Conservation (phyloP, 2,329 filamentous ascomycete species). For the Fusarium tupiense region DNA sequence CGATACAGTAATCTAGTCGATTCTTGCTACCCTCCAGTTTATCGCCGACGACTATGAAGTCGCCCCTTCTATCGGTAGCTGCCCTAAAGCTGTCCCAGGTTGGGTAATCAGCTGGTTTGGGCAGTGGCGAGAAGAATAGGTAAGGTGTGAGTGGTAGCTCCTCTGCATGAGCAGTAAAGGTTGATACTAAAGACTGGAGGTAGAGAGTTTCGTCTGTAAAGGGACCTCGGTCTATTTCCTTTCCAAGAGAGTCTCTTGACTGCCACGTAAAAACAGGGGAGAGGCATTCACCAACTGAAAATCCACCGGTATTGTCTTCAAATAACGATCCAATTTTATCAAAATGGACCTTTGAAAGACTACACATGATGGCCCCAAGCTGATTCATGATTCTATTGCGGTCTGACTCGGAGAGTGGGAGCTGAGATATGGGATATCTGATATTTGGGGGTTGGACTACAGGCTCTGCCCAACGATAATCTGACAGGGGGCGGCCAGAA, state of each 20-base stretch:
- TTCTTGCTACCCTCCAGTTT: background rate
- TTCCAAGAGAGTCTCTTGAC: background rate
- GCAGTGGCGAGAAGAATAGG: background rate
- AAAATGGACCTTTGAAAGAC: background rate
- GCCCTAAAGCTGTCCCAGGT: background rate
- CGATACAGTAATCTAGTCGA: background rate
- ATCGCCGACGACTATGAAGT: background rate
- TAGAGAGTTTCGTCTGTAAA: accelerated
- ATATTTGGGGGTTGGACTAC: background rate
- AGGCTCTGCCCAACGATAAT: slow-evolving; percentile 29
- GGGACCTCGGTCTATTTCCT: background rate
- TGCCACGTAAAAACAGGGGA: background rate
- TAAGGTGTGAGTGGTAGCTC: background rate
- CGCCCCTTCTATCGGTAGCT: background rate
- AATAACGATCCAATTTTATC: background rate
- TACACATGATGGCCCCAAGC: background rate
- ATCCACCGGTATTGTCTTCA: background rate
- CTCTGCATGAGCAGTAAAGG: background rate
- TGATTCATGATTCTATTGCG: accelerated
- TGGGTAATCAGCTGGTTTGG: background rate
- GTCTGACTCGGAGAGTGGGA: accelerated
- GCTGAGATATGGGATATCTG: background rate
- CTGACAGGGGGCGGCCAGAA: slow-evolving; percentile 21
- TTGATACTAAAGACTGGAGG: background rate
- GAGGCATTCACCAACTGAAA: background rate